Evolutionary conservation across 441 rosid species (phyloP).

Genomic region (Oxalis stricta): DNA sequence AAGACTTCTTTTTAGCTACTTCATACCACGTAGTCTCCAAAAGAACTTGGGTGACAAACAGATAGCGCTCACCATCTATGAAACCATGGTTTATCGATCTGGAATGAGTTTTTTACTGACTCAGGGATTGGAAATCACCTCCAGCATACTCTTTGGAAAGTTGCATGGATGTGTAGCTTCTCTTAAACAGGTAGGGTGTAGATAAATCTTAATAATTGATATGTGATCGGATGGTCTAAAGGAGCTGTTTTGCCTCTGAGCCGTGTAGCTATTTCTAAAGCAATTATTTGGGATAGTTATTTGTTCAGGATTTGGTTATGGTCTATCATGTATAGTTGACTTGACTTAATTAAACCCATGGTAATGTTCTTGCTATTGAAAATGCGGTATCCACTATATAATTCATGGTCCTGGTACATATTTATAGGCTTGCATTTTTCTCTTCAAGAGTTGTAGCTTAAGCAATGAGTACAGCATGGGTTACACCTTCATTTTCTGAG

Average conservation of each 20-base stretch:
- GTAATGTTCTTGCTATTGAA: neutral
- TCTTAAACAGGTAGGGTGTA: constrained; percentile 73
- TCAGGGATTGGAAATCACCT: constrained; percentile 76
- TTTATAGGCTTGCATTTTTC: neutral
- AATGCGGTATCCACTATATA: neutral
- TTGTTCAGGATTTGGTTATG: no score
- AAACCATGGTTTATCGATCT: constrained; percentile 96
- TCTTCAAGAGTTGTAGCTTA: neutral
- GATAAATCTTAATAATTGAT: constrained; percentile 5
- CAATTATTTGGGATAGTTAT: no score
- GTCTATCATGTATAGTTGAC: no score
- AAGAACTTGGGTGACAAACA: constrained; percentile 57
- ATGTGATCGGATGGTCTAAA: no score
- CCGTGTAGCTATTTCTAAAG: no score
- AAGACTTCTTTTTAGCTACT: constrained; percentile 97
- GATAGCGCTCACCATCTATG: constrained; percentile 61
- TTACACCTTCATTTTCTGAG: no score
- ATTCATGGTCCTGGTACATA: neutral
- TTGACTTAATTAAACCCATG: no score
- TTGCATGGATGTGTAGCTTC: constrained; percentile 88
- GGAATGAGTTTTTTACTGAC: constrained; percentile 97
- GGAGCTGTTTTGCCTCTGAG: no score
- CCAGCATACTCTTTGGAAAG: constrained; percentile 84
- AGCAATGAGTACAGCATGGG: neutral
- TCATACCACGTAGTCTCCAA: constrained; percentile 88